Evolutionary conservation across 75 land plant genomes (phyloP).

Genomic region (Selaginella moellendorffii): DNA sequence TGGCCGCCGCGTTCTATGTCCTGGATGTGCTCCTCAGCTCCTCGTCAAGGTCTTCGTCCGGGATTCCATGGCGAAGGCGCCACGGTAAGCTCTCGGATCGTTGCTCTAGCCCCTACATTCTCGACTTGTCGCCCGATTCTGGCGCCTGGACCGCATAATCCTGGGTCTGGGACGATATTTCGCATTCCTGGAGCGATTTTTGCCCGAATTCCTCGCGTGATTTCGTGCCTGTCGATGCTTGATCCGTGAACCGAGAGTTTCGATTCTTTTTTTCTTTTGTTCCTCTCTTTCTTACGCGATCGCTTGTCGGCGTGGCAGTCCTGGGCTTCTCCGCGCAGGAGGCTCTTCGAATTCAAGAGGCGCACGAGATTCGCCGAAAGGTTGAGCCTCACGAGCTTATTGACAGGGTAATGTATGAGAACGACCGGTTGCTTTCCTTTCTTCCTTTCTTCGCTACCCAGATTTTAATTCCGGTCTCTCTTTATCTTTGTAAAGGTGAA

Average conservation of each 20-base stretch:
- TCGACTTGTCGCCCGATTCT: neutral
- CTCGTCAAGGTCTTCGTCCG: slow-evolving; percentile 4
- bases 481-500: too few relatives aligned
- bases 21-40: slow-evolving; percentile 6
- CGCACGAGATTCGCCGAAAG: slow-evolving; percentile 6
- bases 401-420: slow-evolving; percentile 17
- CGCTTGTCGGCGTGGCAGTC: too few relatives aligned
- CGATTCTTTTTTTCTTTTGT: neutral
- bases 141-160: too few relatives aligned
- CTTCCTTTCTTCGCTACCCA: too few relatives aligned
- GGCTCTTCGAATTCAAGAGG: slow-evolving; percentile 3
- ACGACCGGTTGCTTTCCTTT: too few relatives aligned
- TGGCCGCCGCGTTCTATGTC: neutral
- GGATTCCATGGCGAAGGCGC: too few relatives aligned
- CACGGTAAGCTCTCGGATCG: too few relatives aligned
- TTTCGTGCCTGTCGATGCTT: neutral
- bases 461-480: too few relatives aligned
- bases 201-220: neutral
- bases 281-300: slow-evolving; percentile 4
- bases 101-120: slow-evolving; percentile 2
- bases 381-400: slow-evolving; percentile 16
- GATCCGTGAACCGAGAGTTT: neutral
- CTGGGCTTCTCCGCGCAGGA: neutral
- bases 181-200: neutral
- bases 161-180: neutral